phyloP scores from a whole-genome alignment of 2,329 filamentous ascomycete species.

The Pseudopyricularia javanii region DNA sequence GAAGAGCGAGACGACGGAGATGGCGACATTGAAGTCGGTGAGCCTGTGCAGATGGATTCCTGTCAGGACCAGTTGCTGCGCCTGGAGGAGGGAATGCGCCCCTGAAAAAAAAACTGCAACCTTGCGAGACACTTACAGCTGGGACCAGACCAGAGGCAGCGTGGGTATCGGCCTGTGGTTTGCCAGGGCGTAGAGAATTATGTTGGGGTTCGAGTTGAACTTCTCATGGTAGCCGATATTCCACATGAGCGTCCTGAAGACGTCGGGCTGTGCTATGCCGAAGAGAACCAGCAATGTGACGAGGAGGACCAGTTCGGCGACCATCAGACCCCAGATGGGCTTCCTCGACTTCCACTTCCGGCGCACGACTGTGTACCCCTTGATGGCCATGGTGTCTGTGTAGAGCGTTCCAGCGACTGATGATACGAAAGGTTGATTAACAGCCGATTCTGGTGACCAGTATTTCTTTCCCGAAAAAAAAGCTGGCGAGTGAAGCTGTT shows the following conservation, averaged over 20 bases:
- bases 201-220: slow-evolving; percentile 62
- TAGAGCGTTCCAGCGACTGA: no score
- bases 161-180: slow-evolving; percentile 53
- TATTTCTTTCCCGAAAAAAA: no score
- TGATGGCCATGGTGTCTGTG: slow-evolving; percentile 17
- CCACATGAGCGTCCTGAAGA: slow-evolving; percentile 63
- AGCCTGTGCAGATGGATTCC: slow-evolving; percentile 33
- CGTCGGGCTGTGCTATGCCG: slow-evolving; percentile 60
- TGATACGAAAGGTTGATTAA: no score
- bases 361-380: slow-evolving; percentile 43
- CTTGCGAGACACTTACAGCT: slow-evolving; percentile 40
- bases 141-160: slow-evolving; percentile 61
- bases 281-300: slow-evolving; percentile 58
- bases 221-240: slow-evolving; percentile 55
- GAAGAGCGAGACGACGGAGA: slow-evolving; percentile 66
- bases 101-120: background rate
- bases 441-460: no score
- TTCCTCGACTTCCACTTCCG: slow-evolving; percentile 45
- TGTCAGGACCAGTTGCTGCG: background rate
- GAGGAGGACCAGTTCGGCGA: slow-evolving; percentile 52
- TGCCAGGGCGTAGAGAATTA: slow-evolving; percentile 60
- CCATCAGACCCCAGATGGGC: slow-evolving; percentile 51
- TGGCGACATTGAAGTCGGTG: slow-evolving; percentile 64
- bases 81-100: slow-evolving; percentile 2
- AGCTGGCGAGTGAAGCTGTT: no score